These are phyloP conservation scores for Persicaria tinctoria DNA, from an alignment of 148 eudicot genomes.

Conservation along the genomic window DNA sequence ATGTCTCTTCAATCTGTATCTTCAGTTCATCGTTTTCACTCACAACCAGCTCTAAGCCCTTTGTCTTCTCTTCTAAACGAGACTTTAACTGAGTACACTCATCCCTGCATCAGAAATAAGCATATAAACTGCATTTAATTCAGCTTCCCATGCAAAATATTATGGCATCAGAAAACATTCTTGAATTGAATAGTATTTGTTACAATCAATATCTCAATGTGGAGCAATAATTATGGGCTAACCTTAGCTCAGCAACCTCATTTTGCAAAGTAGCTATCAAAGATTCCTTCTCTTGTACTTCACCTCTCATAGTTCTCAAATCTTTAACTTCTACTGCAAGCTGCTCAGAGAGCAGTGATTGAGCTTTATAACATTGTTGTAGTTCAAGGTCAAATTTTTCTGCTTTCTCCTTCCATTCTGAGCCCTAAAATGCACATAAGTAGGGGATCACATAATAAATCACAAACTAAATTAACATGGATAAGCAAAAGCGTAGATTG, in stretches of 20 bases:
- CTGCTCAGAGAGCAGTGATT: conserved; percentile 82
- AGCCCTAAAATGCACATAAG: conserved; percentile 42
- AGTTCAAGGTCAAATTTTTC: conserved; percentile 86
- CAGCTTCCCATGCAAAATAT: neutral
- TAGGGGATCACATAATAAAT: neutral
- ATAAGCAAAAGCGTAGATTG: neutral
- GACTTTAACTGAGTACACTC: conserved; percentile 53
- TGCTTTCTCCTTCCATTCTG: conserved; percentile 96
- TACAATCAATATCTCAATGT: neutral
- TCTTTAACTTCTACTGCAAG: conserved; percentile 95
- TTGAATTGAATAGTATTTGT: neutral
- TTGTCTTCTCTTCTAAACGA: conserved; percentile 64
- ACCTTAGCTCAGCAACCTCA: conserved; percentile 69
- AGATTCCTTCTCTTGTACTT: conserved; percentile 61
- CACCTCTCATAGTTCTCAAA: conserved; percentile 63
- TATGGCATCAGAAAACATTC: neutral
- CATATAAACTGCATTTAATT: neutral
- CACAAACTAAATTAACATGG: neutral
- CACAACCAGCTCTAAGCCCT: conserved; percentile 56
- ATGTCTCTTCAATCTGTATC: conserved; percentile 58
- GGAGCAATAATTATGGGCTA: conserved; percentile 11
- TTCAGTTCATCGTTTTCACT: conserved; percentile 66
- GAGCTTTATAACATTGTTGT: conserved; percentile 98
- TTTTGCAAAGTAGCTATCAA: conserved; percentile 28
- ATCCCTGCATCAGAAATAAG: conserved; percentile 42